Evolutionary conservation across 352 stramenopile species (phyloP).

Genomic region (Phytophthora sansomeana): DNA sequence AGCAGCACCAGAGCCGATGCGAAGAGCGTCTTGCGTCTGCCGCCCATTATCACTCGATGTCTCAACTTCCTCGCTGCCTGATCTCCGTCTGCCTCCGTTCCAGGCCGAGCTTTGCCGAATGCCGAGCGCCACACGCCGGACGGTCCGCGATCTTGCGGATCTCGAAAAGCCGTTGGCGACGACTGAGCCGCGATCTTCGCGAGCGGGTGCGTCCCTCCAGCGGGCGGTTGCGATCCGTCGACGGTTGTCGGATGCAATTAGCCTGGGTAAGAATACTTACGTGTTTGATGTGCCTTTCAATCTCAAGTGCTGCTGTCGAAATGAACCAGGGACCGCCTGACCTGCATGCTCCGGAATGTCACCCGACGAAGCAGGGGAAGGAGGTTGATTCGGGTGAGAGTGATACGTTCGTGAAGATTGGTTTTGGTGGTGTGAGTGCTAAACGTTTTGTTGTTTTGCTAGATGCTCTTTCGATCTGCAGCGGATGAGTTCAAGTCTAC

Average conservation of each 20-base stretch:
- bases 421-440: neutral
- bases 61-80: neutral
- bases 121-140: neutral
- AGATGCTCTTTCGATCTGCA: constrained; percentile 64
- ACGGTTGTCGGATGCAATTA: constrained; percentile 27
- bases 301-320: neutral
- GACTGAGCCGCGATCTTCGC: constrained; percentile 35
- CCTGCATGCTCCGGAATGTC: constrained; percentile 26
- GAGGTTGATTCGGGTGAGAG: constrained; percentile 47
- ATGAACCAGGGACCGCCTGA: constrained; percentile 37
- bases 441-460: neutral
- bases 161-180: constrained; percentile 35
- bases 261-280: constrained; percentile 23
- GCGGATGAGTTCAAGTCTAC: constrained; percentile 6
- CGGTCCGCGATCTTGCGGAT: constrained; percentile 30
- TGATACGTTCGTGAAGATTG: neutral
- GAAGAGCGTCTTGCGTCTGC: constrained; percentile 26
- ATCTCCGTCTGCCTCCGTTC: constrained; percentile 11
- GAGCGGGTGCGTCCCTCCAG: constrained; percentile 4
- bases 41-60: constrained; percentile 24
- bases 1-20: constrained; percentile 30
- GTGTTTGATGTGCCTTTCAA: constrained; percentile 1
- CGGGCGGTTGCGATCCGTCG: constrained; percentile 18
- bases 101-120: constrained; percentile 39
- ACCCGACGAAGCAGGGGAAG: constrained; percentile 43